These are phyloP conservation scores for Lachnellula suecica DNA, from an alignment of 2,329 filamentous ascomycete genomes.

Conservation along the genomic window DNA sequence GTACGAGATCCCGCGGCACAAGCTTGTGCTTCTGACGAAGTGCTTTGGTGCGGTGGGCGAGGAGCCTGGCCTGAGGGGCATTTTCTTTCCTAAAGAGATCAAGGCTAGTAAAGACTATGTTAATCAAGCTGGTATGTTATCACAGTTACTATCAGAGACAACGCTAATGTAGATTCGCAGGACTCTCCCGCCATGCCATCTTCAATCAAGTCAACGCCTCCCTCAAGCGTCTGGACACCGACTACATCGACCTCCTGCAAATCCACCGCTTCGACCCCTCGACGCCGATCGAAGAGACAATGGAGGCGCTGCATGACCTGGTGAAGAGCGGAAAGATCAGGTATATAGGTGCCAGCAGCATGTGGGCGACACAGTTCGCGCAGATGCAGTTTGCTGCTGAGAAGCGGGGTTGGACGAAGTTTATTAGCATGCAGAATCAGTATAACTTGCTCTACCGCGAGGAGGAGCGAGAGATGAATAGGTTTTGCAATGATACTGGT, in stretches of 20 bases:
- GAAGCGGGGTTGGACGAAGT: conserved; percentile 54
- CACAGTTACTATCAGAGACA: not conserved
- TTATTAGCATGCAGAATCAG: conserved; percentile 57
- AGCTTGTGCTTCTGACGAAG: conserved; percentile 59
- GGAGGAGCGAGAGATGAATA: conserved; percentile 49
- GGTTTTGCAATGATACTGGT: conserved; percentile 43
- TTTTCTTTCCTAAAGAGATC: conserved; percentile 39
- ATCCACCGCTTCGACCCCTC: conserved; percentile 56
- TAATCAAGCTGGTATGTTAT: conserved; percentile 34
- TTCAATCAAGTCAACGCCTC: conserved; percentile 65
- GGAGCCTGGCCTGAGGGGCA: conserved; percentile 28
- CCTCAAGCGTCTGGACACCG: conserved; percentile 50
- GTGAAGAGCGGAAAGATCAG: conserved; percentile 56
- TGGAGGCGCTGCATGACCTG: conserved; percentile 61
- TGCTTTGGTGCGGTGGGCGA: conserved; percentile 50
- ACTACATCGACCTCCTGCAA: conserved; percentile 60
- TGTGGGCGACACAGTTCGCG: conserved; percentile 49
- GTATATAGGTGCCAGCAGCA: conserved; percentile 51
- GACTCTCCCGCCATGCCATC: conserved; percentile 62
- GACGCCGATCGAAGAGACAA: conserved; percentile 57
- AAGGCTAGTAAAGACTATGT: conserved; percentile 48
- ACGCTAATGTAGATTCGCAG: conserved; percentile 26
- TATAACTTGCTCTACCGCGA: conserved; percentile 57
- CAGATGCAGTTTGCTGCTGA: conserved; percentile 51
- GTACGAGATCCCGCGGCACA: conserved; percentile 54